Base-by-base conservation (phyloP, 306 rosid genomes). In the Cajanus cajan region DNA sequence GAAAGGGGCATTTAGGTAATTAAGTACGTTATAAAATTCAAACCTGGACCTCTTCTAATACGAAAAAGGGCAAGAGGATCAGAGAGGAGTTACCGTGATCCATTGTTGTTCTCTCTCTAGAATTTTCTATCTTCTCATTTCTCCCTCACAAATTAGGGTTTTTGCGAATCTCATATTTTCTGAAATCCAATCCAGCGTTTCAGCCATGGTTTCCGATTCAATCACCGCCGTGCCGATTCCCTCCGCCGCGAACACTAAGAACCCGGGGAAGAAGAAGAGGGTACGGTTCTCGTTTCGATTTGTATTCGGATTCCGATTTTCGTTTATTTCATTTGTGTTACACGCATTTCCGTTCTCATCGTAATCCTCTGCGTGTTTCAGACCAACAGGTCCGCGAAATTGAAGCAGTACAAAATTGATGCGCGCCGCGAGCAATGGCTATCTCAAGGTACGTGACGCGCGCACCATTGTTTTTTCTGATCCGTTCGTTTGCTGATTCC, bases 381-480 rank as follows among this genome's bases (percentile, higher is more conserved):
- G 99, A 93, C 89, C 28, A 88, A 86, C 43, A 90, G 94, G 92
- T 85, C 95, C 4, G 98, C 99, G 4, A 95, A 95, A 95, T 88
- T 95, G 95, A 95, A 95, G 90, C 98, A 93, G 86, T 84, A 92
- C 74, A 95, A 95, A 88, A 93, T 93, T 73, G 98, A 95, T 67
- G 98, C 90, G 51, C 99, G 99, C 76, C 97, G 99, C 19, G 99
- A 95, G 78, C 99, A 95, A 84, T 95, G 98, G 99, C 86, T 95
- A 40, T 87, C 96, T 34, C 97, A 90, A 86, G 94, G 99, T 95
- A 83, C 6, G n/a, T 21, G 21, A 18, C 57, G n/a, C 44, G 2
- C 18, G 14, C 10, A 8, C 10, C 37, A 39, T 25, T 59, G 43
- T 41, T 43, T 85, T 9, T 3, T 24, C 51, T 57, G 33, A 37